Percentiles rank a stretch among this genome's conserved stretches.
Evolutionary conservation across 139 green algal species (phyloP).

Genomic region (Chlamydomonas schloesseri): DNA sequence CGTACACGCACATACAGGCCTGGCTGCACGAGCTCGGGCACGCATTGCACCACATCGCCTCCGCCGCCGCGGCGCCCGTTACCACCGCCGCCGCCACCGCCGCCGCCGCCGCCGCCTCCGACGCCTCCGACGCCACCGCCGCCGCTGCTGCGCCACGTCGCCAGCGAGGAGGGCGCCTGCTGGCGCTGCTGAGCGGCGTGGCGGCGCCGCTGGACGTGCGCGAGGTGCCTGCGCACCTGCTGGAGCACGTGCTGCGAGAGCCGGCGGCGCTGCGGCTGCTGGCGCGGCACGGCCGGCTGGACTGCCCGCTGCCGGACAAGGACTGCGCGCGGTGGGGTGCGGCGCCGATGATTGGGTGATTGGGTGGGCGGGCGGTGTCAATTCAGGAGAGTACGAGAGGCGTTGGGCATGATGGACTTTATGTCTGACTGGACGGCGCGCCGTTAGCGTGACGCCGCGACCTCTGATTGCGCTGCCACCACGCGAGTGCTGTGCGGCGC

Average conservation of each 20-base stretch:
- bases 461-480: too few relatives aligned
- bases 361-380: too few relatives aligned
- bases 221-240: constrained; percentile 29
- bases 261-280: not conserved
- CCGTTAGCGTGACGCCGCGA: too few relatives aligned
- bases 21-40: constrained; percentile 42
- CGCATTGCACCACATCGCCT: constrained; percentile 32
- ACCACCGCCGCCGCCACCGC: not conserved
- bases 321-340: constrained; percentile 24
- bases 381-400: too few relatives aligned
- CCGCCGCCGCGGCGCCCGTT: not conserved
- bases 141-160: not conserved
- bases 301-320: constrained; percentile 28
- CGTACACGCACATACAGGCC: too few relatives aligned
- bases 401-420: too few relatives aligned
- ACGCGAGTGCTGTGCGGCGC: too few relatives aligned
- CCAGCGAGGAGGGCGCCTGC: not conserved
- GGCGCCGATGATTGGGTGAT: too few relatives aligned
- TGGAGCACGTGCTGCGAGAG: constrained; percentile 11
- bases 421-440: too few relatives aligned
- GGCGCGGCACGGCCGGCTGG: constrained; percentile 28
- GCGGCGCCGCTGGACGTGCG: not conserved
- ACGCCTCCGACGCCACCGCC: not conserved
- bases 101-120: not conserved
- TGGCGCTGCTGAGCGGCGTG: constrained; percentile 3